Evolutionary conservation across 129 eudicot species (phyloP).

Genomic region (Flaveria linearis): DNA sequence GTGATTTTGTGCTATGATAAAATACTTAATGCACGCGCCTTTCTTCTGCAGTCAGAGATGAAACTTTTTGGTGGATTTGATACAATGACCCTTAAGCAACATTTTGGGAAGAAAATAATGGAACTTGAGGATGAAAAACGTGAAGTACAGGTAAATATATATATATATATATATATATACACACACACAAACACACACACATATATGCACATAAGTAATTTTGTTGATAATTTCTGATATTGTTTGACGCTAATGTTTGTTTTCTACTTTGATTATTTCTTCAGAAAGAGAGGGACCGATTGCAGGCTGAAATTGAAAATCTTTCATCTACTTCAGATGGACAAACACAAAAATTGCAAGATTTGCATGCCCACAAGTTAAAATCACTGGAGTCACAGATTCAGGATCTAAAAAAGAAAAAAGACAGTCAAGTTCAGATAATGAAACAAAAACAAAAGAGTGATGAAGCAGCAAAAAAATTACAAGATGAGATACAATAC

Average conservation of each 20-base stretch:
- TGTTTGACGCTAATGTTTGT: background rate
- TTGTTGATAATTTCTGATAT: background rate
- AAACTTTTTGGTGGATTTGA: constrained; percentile 85
- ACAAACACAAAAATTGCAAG: constrained; percentile 86
- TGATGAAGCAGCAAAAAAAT: constrained; percentile 90
- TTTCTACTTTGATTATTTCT: constrained; percentile 22
- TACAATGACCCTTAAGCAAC: constrained; percentile 91
- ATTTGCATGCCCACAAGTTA: constrained; percentile 84
- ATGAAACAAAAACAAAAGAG: constrained; percentile 95
- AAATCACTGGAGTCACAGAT: constrained; percentile 93
- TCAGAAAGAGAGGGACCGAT: constrained; percentile 89
- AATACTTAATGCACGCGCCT: background rate
- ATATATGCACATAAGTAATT: background rate
- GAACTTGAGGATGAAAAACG: constrained; percentile 98
- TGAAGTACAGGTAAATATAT: constrained; percentile 69
- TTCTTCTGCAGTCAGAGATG: constrained; percentile 87
- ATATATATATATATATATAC: background rate
- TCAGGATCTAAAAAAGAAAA: constrained; percentile 96
- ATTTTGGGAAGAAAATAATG: constrained; percentile 89
- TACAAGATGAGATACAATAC: constrained; percentile 96
- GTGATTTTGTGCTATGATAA: background rate
- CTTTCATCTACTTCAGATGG: constrained; percentile 83
- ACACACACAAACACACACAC: too few species aligned
- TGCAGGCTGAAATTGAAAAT: constrained; percentile 87
- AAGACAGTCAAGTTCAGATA: constrained; percentile 94